phyloP scores from a whole-genome alignment of 768 basidiomycete species.

The Leccinum barrowsii region DNA sequence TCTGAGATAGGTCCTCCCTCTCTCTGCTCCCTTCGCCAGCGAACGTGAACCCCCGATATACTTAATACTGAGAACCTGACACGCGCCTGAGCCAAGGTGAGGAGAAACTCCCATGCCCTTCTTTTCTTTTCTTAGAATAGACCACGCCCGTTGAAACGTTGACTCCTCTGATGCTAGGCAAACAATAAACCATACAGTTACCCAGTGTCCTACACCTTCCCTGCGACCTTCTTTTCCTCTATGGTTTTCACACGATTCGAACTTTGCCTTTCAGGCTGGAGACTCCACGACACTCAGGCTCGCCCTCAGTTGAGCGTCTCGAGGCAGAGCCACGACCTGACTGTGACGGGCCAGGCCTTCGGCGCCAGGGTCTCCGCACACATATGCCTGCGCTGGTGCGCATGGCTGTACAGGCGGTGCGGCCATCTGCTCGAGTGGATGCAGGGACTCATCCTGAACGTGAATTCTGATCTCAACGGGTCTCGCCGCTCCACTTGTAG shows the following conservation, averaged over 20 bases:
- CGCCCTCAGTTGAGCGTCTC: conserved; percentile 21
- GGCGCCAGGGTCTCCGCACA: conserved; percentile 21
- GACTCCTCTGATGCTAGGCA: conserved; percentile 1
- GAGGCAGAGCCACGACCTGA: conserved; percentile 21
- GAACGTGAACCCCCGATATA: neutral
- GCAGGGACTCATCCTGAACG: neutral
- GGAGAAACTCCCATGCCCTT: neutral
- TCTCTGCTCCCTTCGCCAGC: neutral
- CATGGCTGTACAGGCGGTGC: conserved; percentile 19
- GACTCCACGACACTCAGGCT: conserved; percentile 17
- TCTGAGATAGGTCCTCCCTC: conserved; percentile 5
- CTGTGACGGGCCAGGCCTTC: conserved; percentile 25
- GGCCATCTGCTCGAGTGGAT: conserved; percentile 5
- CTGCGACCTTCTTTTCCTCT: neutral
- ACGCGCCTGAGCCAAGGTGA: neutral
- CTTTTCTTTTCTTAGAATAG: neutral
- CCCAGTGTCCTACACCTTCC: neutral
- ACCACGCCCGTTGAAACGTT: neutral
- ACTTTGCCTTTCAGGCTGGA: conserved; percentile 20
- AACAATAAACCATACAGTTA: neutral
- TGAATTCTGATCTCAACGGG: neutral
- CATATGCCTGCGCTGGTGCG: conserved; percentile 23
- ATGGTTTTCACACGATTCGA: conserved; percentile 28
- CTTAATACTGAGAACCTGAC: neutral
- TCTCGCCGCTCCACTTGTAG: neutral